Evolutionary conservation across 176 grass and related monocot genomes (phyloP).

Genomic region (Poa pratensis): DNA sequence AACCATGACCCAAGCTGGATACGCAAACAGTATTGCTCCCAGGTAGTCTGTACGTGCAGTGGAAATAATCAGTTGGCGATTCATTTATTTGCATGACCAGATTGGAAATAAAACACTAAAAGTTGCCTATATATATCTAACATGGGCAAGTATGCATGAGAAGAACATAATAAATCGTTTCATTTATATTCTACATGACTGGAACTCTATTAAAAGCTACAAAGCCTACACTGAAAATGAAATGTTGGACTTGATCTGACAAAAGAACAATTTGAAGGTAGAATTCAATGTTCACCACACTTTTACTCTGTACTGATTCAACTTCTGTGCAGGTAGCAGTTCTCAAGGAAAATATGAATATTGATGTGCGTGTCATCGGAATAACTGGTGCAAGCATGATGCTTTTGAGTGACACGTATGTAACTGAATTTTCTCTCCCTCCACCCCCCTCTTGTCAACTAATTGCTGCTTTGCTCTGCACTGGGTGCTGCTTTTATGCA

Average conservation of each 20-base stretch:
- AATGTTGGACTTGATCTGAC: neutral
- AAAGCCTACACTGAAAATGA: conserved; percentile 7
- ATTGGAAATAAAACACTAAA: conserved; percentile 8
- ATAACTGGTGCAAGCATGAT: conserved; percentile 78
- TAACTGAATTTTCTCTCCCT: neutral
- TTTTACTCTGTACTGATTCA: conserved; percentile 18
- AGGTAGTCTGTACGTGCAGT: neutral
- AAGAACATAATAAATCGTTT: neutral
- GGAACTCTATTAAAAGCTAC: neutral
- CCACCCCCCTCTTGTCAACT: neutral
- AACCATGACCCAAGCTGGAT: too few species aligned
- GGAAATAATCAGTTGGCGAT: neutral
- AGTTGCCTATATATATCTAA: conserved; percentile 6
- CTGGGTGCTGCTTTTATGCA: conserved; percentile 2
- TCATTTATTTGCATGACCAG: conserved; percentile 1
- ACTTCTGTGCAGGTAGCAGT: conserved; percentile 60
- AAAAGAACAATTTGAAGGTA: conserved; percentile 7
- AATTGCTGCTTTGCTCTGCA: conserved; percentile 24
- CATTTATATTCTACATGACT: conserved; percentile 1
- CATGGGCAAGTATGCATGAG: neutral
- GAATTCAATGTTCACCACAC: neutral
- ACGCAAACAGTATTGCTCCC: too few species aligned
- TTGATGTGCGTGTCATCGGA: conserved; percentile 96
- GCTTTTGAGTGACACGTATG: conserved; percentile 92
- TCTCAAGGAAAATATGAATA: conserved; percentile 97